phyloP scores from a whole-genome alignment of 257 asterid genomes.

The Lycium ferocissimum region DNA sequence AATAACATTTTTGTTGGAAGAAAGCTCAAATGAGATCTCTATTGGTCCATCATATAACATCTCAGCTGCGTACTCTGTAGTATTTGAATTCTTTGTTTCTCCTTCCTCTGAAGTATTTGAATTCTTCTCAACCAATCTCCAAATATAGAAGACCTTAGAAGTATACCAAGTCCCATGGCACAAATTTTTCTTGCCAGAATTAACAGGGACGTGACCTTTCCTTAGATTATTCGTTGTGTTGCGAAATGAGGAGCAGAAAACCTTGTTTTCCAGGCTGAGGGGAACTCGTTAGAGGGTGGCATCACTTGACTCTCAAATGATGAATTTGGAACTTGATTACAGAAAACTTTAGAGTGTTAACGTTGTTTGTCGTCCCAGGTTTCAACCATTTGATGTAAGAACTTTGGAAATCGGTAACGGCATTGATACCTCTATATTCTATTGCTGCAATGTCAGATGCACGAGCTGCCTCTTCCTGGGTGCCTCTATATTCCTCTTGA shows the following conservation, averaged over 20 bases:
- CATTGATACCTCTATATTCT: slow-evolving; percentile 51
- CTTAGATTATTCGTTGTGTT: background rate
- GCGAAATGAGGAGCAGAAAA: background rate
- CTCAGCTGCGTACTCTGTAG: slow-evolving; percentile 40
- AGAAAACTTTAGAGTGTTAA: slow-evolving; percentile 28
- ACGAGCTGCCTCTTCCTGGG: slow-evolving; percentile 56
- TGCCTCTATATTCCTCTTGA: slow-evolving; percentile 31
- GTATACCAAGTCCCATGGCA: slow-evolving; percentile 67
- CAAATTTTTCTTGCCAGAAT: slow-evolving; percentile 47
- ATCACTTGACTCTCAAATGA: slow-evolving; percentile 30
- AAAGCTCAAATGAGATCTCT: slow-evolving; percentile 43
- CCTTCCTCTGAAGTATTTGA: slow-evolving; percentile 46
- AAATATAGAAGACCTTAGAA: slow-evolving; percentile 61
- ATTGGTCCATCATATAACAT: slow-evolving; percentile 40
- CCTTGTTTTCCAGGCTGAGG: slow-evolving; percentile 23
- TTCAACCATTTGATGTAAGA: slow-evolving; percentile 42
- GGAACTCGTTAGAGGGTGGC: slow-evolving; percentile 32
- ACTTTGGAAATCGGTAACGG: slow-evolving; percentile 50
- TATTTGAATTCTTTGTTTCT: slow-evolving; percentile 26
- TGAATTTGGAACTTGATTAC: slow-evolving; percentile 40
- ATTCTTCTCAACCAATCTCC: slow-evolving; percentile 64
- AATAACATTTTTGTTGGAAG: slow-evolving; percentile 42
- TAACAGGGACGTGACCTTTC: slow-evolving; percentile 40
- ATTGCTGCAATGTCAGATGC: slow-evolving; percentile 57
- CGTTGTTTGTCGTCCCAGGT: slow-evolving; percentile 28